phyloP scores from a whole-genome alignment of 768 basidiomycete genomes.

The Xerocomellus chrysenteron region DNA sequence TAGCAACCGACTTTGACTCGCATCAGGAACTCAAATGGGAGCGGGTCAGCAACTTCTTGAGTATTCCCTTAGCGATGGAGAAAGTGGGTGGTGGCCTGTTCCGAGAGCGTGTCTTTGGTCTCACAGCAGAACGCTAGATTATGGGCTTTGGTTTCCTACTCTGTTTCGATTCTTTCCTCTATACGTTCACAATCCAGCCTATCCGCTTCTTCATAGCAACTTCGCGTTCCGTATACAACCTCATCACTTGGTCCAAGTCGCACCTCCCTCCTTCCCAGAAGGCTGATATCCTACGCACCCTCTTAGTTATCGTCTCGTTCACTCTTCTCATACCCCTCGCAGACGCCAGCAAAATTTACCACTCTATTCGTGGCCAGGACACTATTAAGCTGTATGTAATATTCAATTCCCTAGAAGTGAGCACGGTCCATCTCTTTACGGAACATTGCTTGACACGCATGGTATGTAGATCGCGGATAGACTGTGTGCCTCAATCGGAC shows the following conservation, averaged over 20 bases:
- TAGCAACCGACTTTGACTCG: constrained; percentile 92
- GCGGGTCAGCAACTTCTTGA: constrained; percentile 92
- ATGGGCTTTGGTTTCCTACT: constrained; percentile 90
- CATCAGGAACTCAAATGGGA: constrained; percentile 96
- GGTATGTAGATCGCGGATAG: constrained; percentile 84
- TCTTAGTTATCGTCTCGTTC: constrained; percentile 74
- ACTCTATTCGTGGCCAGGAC: constrained; percentile 95
- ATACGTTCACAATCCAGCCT: constrained; percentile 96
- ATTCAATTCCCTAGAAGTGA: constrained; percentile 95
- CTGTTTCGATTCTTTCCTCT: constrained; percentile 95
- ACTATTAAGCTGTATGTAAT: constrained; percentile 99
- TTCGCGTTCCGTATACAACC: constrained; percentile 51
- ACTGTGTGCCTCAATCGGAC: constrained; percentile 93
- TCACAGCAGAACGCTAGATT: constrained; percentile 49
- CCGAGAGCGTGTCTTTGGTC: background rate
- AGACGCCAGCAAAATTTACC: constrained; percentile 97
- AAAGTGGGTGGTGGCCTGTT: constrained; percentile 54
- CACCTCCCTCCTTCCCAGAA: constrained; percentile 85
- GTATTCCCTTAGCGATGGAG: constrained; percentile 89
- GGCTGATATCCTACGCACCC: constrained; percentile 82
- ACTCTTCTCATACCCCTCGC: constrained; percentile 77
- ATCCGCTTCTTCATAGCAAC: constrained; percentile 76
- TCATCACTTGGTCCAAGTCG: constrained; percentile 48
- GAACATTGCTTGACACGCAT: background rate
- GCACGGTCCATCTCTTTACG: constrained; percentile 22